Percentiles rank a stretch among this genome's conserved stretches.
These are phyloP conservation scores for Fusarium proliferatum DNA, from an alignment of 2,329 filamentous ascomycete species.

Conservation along the genomic window DNA sequence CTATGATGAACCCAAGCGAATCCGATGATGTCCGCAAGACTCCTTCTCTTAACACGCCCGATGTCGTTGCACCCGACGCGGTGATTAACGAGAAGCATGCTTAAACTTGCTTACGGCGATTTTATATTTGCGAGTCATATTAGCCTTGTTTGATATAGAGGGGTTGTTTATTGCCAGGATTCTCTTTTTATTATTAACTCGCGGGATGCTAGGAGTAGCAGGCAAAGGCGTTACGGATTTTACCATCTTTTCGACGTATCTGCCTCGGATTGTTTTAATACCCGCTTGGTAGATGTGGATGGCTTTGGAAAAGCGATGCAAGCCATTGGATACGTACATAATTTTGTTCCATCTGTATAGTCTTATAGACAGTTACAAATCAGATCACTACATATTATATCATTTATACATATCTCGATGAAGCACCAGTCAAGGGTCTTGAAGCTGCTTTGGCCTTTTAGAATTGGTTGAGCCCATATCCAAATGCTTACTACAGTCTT, in stretches of 20 bases:
- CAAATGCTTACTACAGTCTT: background rate
- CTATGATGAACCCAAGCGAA: constrained; percentile 50
- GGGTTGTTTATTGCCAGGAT: constrained; percentile 11
- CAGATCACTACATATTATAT: constrained; percentile 26
- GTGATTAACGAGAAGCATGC: constrained; percentile 28
- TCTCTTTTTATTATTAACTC: background rate
- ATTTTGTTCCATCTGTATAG: constrained; percentile 32
- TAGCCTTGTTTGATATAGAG: constrained; percentile 38
- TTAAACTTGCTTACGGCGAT: constrained; percentile 1
- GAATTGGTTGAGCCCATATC: background rate
- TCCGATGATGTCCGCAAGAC: constrained; percentile 44
- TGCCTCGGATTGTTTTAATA: constrained; percentile 36
- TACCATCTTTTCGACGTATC: constrained; percentile 15
- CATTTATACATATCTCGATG: background rate
- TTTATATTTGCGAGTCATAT: constrained; percentile 21
- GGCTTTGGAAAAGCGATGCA: constrained; percentile 39
- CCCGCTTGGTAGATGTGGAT: constrained; percentile 39
- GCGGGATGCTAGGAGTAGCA: constrained; percentile 37
- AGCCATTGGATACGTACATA: constrained; percentile 30
- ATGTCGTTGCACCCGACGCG: constrained; percentile 18
- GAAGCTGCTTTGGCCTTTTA: background rate
- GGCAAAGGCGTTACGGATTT: constrained; percentile 43
- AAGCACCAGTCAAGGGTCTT: too few relatives aligned
- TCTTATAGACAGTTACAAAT: constrained; percentile 32
- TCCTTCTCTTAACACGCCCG: constrained; percentile 31